phyloP scores from a whole-genome alignment of 2,329 filamentous ascomycete genomes.

The Beauveria sp. region DNA sequence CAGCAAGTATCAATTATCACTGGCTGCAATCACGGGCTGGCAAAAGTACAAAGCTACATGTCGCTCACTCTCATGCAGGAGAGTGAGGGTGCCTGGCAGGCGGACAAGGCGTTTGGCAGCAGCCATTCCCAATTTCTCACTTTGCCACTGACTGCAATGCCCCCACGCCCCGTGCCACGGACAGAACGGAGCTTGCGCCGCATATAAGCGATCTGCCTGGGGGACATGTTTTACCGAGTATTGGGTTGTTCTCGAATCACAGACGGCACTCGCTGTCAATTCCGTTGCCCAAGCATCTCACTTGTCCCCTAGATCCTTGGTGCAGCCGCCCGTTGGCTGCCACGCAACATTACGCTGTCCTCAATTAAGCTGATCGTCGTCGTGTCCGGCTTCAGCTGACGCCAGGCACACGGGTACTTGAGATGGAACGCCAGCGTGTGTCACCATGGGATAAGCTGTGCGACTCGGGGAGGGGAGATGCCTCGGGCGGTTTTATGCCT shows the following conservation, averaged over 20 bases:
- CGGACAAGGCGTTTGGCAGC: conserved; percentile 3
- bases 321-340: too few relatives aligned
- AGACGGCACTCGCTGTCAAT: too few relatives aligned
- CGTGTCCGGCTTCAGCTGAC: not conserved
- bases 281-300: not conserved
- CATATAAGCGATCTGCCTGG: not conserved
- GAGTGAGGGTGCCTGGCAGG: not conserved
- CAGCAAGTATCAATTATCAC: not conserved
- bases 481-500: not conserved
- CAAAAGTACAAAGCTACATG: not conserved
- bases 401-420: not conserved
- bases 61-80: not conserved
- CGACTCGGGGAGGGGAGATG: not conserved
- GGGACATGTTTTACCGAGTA: too few relatives aligned
- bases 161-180: not conserved
- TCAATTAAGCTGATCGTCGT: not conserved
- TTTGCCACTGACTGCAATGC: not conserved
- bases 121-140: not conserved
- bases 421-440: conserved; percentile 3
- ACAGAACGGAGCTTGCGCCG: not conserved
- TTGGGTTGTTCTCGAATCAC: too few relatives aligned
- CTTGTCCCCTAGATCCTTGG: not conserved
- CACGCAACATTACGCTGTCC: too few relatives aligned
- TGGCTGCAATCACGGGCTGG: not conserved
- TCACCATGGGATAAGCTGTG: not conserved